Percentiles rank a stretch among this genome's conserved stretches.
phyloP scores from a whole-genome alignment of 1,284 basidiomycete species.

The Ustilago bromivora region DNA sequence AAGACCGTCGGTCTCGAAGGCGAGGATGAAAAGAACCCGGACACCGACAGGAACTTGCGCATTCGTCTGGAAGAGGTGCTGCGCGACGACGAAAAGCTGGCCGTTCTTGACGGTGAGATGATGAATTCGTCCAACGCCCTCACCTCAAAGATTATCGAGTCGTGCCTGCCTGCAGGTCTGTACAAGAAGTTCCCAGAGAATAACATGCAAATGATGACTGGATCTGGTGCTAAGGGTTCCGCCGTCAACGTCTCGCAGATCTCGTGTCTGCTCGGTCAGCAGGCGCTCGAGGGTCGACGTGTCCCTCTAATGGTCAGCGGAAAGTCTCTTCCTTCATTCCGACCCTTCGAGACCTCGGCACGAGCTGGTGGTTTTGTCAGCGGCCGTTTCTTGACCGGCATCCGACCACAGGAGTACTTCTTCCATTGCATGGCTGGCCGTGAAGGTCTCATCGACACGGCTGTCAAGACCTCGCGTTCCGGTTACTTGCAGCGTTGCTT shows the following conservation, averaged over 20 bases:
- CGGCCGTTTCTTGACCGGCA: slow-evolving; percentile 98
- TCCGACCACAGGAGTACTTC: slow-evolving; percentile 99
- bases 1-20: slow-evolving; percentile 73
- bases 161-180: slow-evolving; percentile 89
- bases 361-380: slow-evolving; percentile 99
- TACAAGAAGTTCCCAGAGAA: slow-evolving; percentile 85
- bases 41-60: slow-evolving; percentile 73
- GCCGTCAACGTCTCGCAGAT: slow-evolving; percentile 98
- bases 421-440: slow-evolving; percentile 99
- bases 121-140: slow-evolving; percentile 77
- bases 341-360: slow-evolving; percentile 94
- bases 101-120: slow-evolving; percentile 90
- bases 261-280: slow-evolving; percentile 95
- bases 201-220: slow-evolving; percentile 99
- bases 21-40: slow-evolving; percentile 55
- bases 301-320: slow-evolving; percentile 99
- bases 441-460: slow-evolving; percentile 98
- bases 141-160: slow-evolving; percentile 78
- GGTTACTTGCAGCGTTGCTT: slow-evolving; percentile 98
- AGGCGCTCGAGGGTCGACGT: slow-evolving; percentile 96
- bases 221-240: slow-evolving; percentile 97
- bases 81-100: slow-evolving; percentile 98
- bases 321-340: slow-evolving; percentile 97
- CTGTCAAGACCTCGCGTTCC: slow-evolving; percentile 98
- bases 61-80: slow-evolving; percentile 85